phyloP scores from a whole-genome alignment of 495 filamentous ascomycete genomes.

The Xylaria palmicola region DNA sequence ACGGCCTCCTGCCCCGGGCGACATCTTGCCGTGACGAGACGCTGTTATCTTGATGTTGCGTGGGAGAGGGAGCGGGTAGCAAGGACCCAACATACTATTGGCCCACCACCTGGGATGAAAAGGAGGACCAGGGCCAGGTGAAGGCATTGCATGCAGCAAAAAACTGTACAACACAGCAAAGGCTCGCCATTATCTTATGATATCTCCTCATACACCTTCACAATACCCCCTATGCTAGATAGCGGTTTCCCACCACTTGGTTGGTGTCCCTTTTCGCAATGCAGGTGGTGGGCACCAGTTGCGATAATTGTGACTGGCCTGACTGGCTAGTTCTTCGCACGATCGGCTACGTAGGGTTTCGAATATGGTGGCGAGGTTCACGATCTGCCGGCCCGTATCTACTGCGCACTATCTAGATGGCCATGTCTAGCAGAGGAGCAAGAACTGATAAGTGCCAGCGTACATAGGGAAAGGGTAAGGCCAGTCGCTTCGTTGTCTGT shows the following conservation, averaged over 20 bases:
- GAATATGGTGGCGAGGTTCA: background rate
- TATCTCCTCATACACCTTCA: background rate
- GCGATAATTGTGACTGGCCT: constrained; percentile 8
- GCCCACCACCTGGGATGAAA: background rate
- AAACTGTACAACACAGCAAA: constrained; percentile 14
- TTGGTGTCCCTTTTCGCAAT: constrained; percentile 10
- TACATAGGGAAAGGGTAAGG: background rate
- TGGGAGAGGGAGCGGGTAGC: constrained; percentile 7
- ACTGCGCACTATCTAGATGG: background rate
- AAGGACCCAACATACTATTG: background rate
- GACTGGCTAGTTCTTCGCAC: background rate
- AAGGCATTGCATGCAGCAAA: constrained; percentile 1
- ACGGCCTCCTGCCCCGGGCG: background rate
- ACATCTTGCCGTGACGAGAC: constrained; percentile 5
- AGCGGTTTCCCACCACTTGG: background rate
- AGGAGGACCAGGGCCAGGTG: constrained; percentile 8
- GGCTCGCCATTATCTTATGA: constrained; percentile 4
- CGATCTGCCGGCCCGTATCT: background rate
- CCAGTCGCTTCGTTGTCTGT: constrained; percentile 11
- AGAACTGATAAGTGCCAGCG: constrained; percentile 5
- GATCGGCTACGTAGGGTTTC: constrained; percentile 7
- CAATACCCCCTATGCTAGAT: background rate
- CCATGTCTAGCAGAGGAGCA: constrained; percentile 2
- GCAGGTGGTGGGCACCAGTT: constrained; percentile 8
- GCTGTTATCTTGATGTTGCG: constrained; percentile 7